A percentile compares a stretch with the other conserved stretches of the same genome.
Conservation (phyloP, 192 early-diverging fungal species). For the Entrophospora sp. region DNA sequence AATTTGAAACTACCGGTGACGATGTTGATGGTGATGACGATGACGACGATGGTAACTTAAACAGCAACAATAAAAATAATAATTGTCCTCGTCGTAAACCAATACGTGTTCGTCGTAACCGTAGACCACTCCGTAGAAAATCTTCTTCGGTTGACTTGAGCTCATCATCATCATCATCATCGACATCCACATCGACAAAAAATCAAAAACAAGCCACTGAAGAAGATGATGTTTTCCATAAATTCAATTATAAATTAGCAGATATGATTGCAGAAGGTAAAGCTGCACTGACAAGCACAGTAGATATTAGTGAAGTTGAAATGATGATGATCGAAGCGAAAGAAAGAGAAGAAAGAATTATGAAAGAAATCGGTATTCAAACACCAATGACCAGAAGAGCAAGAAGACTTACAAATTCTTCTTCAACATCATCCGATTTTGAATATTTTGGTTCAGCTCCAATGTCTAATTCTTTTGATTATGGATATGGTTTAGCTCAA, state of each 20-base stretch:
- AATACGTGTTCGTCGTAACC: not conserved
- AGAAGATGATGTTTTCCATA: not conserved
- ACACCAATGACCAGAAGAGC: not conserved
- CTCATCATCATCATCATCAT: no score
- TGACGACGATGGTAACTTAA: no score
- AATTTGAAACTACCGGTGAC: no score
- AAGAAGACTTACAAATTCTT: not conserved
- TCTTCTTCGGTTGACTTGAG: not conserved
- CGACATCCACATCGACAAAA: not conserved
- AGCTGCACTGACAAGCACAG: constrained; percentile 15
- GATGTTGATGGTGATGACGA: not conserved
- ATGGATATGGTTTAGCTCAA: not conserved
- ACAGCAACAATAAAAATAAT: no score
- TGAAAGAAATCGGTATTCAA: constrained; percentile 10
- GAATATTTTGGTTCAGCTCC: constrained; percentile 7
- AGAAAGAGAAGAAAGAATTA: constrained; percentile 17
- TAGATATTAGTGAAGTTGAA: constrained; percentile 15
- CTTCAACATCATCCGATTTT: not conserved
- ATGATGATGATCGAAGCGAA: constrained; percentile 12
- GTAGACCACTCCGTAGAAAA: not conserved
- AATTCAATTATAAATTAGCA: constrained; percentile 11
- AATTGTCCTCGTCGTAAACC: not conserved
- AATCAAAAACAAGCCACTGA: not conserved
- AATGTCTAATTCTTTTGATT: not conserved
- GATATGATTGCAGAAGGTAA: constrained; percentile 17